These are phyloP conservation scores for Trametes cubensis DNA, from an alignment of 768 basidiomycete species.

Conservation along the genomic window DNA sequence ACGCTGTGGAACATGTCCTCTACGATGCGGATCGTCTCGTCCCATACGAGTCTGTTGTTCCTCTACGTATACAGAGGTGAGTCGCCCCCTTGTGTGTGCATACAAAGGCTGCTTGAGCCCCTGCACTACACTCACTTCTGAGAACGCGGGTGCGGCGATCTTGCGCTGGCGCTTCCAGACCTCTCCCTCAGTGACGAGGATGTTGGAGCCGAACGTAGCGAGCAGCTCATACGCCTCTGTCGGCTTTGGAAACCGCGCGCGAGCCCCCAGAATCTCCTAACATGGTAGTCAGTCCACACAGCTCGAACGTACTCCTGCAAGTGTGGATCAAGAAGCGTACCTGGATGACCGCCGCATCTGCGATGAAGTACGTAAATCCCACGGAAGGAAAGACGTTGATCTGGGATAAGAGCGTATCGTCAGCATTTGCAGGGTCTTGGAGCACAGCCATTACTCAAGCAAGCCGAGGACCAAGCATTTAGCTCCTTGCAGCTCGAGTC, in stretches of 20 bases:
- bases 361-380: conserved; percentile 14
- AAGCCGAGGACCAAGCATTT: not conserved
- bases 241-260: conserved; percentile 61
- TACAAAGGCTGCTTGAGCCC: too few relatives aligned
- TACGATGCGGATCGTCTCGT: conserved; percentile 39
- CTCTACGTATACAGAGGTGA: conserved; percentile 25
- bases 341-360: conserved; percentile 23
- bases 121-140: conserved; percentile 45
- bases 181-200: conserved; percentile 64
- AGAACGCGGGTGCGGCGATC: conserved; percentile 66
- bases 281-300: not conserved
- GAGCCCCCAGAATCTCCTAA: conserved; percentile 56
- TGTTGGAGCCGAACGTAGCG: conserved; percentile 58
- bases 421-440: not conserved
- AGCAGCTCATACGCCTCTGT: conserved; percentile 48
- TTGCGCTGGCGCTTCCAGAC: conserved; percentile 69
- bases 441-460: not conserved
- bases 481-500: too few relatives aligned
- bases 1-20: conserved; percentile 42
- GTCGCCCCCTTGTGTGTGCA: not conserved
- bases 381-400: conserved; percentile 14
- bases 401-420: conserved; percentile 3
- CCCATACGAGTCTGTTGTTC: conserved; percentile 45
- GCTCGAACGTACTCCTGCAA: not conserved
- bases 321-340: not conserved